A percentile compares a stretch with the other conserved stretches of the same genome.
Evolutionary conservation across 2,329 filamentous ascomycete genomes (phyloP).

Genomic region (Trichoderma brevicompactum): DNA sequence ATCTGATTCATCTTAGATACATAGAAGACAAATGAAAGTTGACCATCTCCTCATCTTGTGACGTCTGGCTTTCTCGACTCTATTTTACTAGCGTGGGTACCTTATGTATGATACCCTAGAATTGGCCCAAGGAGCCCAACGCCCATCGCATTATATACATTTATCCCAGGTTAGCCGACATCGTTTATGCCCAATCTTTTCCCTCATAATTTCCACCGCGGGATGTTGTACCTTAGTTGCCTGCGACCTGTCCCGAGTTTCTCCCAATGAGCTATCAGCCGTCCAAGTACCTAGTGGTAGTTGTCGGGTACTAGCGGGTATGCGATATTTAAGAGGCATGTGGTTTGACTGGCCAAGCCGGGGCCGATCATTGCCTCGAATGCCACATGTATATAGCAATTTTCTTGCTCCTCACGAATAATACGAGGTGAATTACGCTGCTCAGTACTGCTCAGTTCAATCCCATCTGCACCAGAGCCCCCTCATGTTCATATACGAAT

Average conservation of each 20-base stretch:
- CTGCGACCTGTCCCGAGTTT: neutral
- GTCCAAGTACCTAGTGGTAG: neutral
- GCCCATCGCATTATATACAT: neutral
- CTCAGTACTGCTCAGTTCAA: neutral
- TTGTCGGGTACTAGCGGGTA: conserved; percentile 1
- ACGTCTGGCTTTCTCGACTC: neutral
- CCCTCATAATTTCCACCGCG: neutral
- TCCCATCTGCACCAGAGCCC: neutral
- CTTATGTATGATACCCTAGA: neutral
- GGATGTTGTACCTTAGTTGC: neutral
- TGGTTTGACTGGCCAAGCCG: neutral
- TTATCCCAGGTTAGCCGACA: neutral
- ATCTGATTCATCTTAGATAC: neutral
- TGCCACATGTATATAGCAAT: neutral
- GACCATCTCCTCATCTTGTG: neutral
- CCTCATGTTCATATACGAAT: too few species aligned
- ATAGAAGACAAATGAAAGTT: neutral
- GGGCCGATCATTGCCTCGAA: neutral
- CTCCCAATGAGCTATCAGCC: neutral
- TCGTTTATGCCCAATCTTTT: conserved; percentile 4
- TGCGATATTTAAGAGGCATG: conserved; percentile 7
- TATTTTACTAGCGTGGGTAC: neutral
- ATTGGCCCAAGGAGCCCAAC: conserved; percentile 15
- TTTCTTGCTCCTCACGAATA: neutral
- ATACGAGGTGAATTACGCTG: neutral